A percentile compares a stretch with the other conserved stretches of the same genome.
phyloP scores from a whole-genome alignment of 306 rosid genomes.

The Citrullus colocynthis region DNA sequence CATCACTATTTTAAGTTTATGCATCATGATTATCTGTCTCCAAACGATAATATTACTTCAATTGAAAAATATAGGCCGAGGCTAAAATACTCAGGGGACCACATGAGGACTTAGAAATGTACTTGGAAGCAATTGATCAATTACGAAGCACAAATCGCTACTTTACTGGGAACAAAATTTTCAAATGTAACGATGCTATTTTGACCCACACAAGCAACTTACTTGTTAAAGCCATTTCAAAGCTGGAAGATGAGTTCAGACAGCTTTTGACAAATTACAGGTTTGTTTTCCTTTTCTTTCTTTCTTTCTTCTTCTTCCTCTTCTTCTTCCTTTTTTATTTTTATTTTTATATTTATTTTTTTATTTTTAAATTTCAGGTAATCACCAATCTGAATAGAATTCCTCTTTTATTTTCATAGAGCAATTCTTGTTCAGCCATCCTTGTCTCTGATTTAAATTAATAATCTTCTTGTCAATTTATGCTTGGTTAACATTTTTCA shows the following conservation, averaged over 20 bases:
- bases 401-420: neutral
- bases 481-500: neutral
- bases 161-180: conserved; percentile 50
- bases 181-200: conserved; percentile 45
- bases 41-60: neutral
- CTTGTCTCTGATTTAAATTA: neutral
- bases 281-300: conserved; percentile 12
- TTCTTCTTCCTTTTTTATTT: too few species aligned
- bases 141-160: conserved; percentile 41
- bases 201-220: conserved; percentile 59
- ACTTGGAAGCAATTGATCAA: conserved; percentile 76
- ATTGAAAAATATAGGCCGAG: conserved; percentile 55
- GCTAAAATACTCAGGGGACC: conserved; percentile 92
- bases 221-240: conserved; percentile 81
- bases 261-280: conserved; percentile 76
- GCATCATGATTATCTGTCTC: neutral
- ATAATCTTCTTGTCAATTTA: neutral
- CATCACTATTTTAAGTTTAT: neutral
- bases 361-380: neutral
- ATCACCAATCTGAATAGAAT: neutral
- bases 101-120: conserved; percentile 91
- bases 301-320: too few species aligned
- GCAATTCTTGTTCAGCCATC: neutral
- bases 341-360: neutral
- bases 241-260: conserved; percentile 88